Base-by-base conservation (phyloP, 2,329 filamentous ascomycete species). In the Rutstroemia sp. region DNA sequence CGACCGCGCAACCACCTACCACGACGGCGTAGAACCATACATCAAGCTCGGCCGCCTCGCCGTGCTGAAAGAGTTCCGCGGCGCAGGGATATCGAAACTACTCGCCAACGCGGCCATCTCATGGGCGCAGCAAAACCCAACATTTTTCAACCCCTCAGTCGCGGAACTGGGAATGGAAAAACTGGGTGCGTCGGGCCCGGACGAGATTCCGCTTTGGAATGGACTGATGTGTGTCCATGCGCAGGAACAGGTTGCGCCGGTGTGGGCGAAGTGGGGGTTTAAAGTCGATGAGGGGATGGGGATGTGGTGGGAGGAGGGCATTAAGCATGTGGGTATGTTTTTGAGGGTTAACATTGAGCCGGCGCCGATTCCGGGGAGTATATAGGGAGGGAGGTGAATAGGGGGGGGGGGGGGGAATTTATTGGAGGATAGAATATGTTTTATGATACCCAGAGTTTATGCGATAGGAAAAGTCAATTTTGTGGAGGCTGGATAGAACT, bases 321-420 rank as follows among this genome's bases (percentile, higher is more conserved):
- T 96, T 54, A 76, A 81, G 63, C 91, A 96, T 74, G 78, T 95
- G 19, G 92, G 88, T 58, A 95, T 96, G 91, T 95, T 81, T 60
- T 64, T 71, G 59, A 73, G 81, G 39, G 39, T 56, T 9, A 65
- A 74, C 7, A 60, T 75, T 51, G 48, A 57, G 27, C 53, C 47
- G 16, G 10, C 23, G 9, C 25, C 21, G 19, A 41, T 51, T 34
- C 30, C 30, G 12, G 10, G 8, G 9, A 34, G 30, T 34, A 34
- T 34, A 12, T 34, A 27, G 7, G 25, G 30, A 34, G 10, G 30
- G 12, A 34, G 19, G 30, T 27, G 12, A 3, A 25, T 27, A 16
- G 16, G 21, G 48, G 21, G 19, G 6, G 6, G 9, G 21, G 37
- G 21, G 19, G 6, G 6, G 19, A 8, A 2, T 41, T 25, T 25